Conservation (phyloP, 306 rosid species). For the Quercus mongolica region DNA sequence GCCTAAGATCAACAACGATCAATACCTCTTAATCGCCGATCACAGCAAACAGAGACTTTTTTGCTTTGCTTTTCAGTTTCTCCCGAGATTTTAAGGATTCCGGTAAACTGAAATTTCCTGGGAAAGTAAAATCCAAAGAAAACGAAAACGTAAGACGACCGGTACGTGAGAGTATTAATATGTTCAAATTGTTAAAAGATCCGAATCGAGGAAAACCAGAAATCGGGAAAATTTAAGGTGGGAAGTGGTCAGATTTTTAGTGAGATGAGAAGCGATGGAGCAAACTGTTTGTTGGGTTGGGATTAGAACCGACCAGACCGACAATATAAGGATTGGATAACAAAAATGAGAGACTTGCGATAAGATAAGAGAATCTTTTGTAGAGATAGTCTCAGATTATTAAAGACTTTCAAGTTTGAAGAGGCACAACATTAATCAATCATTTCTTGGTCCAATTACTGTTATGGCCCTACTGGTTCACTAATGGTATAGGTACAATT, state of each 20-base stretch:
- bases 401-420: background rate
- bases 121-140: background rate
- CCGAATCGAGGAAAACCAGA: constrained; percentile 1
- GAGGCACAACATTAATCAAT: constrained; percentile 5
- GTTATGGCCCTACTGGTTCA: constrained; percentile 12
- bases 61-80: background rate
- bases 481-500: background rate
- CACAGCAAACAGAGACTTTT: constrained; percentile 22
- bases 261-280: background rate
- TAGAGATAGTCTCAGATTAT: background rate
- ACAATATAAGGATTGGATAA: constrained; percentile 7
- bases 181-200: constrained; percentile 1
- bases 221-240: background rate
- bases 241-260: background rate
- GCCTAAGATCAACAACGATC: constrained; percentile 14
- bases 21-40: constrained; percentile 31
- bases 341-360: constrained; percentile 20
- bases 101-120: constrained; percentile 4
- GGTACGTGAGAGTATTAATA: background rate
- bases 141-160: background rate
- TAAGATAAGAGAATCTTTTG: constrained; percentile 49
- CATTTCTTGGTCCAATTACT: constrained; percentile 13
- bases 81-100: constrained; percentile 5
- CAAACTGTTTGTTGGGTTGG: background rate
- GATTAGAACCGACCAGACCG: background rate